Percentiles rank a stretch among this genome's conserved stretches.
Evolutionary conservation across 2,329 filamentous ascomycete species (phyloP).

Genomic region (Talaromyces funiculosus): DNA sequence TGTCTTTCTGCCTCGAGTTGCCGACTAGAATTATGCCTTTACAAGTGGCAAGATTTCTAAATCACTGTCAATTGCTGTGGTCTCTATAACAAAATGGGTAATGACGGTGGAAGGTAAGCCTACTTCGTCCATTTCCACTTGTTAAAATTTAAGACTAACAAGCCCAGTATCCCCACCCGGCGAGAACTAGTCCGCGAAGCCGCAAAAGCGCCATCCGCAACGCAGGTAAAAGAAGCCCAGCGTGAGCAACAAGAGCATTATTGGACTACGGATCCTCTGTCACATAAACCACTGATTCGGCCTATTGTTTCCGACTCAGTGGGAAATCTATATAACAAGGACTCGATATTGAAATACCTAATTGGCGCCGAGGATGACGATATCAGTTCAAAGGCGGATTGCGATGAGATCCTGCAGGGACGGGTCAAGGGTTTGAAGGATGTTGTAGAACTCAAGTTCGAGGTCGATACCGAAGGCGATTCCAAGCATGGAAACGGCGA

Average conservation of each 20-base stretch:
- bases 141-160: constrained; percentile 4
- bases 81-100: constrained; percentile 64
- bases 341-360: constrained; percentile 69
- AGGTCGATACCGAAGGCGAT: constrained; percentile 36
- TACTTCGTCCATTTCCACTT: neutral
- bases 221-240: constrained; percentile 82
- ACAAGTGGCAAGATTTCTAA: constrained; percentile 7
- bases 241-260: constrained; percentile 78
- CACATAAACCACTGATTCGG: constrained; percentile 64
- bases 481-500: constrained; percentile 36
- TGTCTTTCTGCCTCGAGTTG: constrained; percentile 2
- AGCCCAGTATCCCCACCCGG: constrained; percentile 73
- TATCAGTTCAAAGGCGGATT: constrained; percentile 52
- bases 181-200: constrained; percentile 94
- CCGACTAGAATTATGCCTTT: neutral
- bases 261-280: constrained; percentile 86
- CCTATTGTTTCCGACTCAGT: constrained; percentile 78
- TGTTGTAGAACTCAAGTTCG: constrained; percentile 78
- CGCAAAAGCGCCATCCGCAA: constrained; percentile 71
- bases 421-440: constrained; percentile 75
- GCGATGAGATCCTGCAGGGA: constrained; percentile 55
- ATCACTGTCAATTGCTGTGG: neutral
- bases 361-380: constrained; percentile 52
- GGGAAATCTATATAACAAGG: constrained; percentile 91
- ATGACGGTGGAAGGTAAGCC: constrained; percentile 80